phyloP scores from a whole-genome alignment of 129 eudicot genomes.

The Erigeron canadensis region DNA sequence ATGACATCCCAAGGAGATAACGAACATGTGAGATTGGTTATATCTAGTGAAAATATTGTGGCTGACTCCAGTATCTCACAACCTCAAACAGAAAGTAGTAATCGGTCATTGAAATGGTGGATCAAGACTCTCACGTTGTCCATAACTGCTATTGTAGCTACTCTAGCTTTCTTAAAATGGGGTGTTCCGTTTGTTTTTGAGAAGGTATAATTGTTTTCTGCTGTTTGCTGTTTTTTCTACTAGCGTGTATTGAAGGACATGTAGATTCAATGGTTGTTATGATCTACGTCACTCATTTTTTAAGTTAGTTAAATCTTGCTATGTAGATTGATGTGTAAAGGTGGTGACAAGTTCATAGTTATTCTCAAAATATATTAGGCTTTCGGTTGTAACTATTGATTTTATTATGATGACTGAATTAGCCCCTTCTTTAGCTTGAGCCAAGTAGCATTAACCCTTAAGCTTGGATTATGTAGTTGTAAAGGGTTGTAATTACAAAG shows the following conservation, averaged over 20 bases:
- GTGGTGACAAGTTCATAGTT: not conserved
- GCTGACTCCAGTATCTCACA: constrained; percentile 43
- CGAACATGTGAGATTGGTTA: constrained; percentile 74
- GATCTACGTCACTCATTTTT: no score
- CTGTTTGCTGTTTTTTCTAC: not conserved
- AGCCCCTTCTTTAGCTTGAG: not conserved
- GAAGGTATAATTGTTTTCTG: constrained; percentile 49
- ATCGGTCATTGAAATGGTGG: constrained; percentile 61
- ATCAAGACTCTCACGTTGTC: constrained; percentile 54
- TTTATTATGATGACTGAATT: not conserved
- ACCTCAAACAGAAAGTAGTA: constrained; percentile 43
- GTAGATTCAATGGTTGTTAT: no score
- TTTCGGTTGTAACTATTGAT: not conserved
- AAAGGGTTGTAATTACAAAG: not conserved
- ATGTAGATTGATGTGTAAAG: not conserved
- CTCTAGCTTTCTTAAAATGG: constrained; percentile 65
- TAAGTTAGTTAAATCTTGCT: no score
- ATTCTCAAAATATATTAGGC: not conserved
- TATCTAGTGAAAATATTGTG: constrained; percentile 44
- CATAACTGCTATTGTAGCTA: constrained; percentile 33
- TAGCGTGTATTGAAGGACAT: no score
- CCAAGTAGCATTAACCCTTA: not conserved
- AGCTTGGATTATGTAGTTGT: not conserved
- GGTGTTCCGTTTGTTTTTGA: constrained; percentile 87
- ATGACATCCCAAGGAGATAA: constrained; percentile 48